Evolutionary conservation across 176 grass and related monocot genomes (phyloP).

Genomic region (Musa acuminata): DNA sequence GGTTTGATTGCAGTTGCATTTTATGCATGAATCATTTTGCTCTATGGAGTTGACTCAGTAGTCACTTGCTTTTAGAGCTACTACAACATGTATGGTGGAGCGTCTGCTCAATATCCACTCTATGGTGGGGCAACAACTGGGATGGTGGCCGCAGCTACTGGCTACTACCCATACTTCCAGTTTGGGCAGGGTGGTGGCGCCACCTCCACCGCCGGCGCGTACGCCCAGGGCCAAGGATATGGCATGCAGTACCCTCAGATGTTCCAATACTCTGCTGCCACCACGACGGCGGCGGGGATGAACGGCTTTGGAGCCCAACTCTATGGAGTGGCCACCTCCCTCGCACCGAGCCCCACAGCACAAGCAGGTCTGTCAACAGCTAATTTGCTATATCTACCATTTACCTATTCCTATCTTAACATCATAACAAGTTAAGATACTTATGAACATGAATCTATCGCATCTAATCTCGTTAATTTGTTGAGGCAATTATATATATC

Average conservation of each 20-base stretch:
- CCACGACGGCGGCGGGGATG: background rate
- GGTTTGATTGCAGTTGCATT: too few relatives aligned
- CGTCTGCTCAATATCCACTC: conserved; percentile 5
- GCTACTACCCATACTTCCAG: conserved; percentile 22
- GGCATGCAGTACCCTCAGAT: conserved; percentile 12
- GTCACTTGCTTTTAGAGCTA: conserved; percentile 3
- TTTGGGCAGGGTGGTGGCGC: background rate
- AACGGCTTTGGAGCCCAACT: background rate
- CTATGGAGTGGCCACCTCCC: conserved; percentile 6
- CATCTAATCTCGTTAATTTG: too few relatives aligned
- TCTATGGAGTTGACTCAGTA: too few relatives aligned
- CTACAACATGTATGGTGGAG: conserved; percentile 18
- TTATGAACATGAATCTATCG: too few relatives aligned
- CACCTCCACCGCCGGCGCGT: background rate
- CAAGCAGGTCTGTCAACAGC: conserved; percentile 16
- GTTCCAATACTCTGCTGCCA: conserved; percentile 1
- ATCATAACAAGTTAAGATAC: too few relatives aligned
- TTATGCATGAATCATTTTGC: too few relatives aligned
- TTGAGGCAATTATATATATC: background rate
- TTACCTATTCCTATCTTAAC: too few relatives aligned
- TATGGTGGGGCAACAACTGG: conserved; percentile 14
- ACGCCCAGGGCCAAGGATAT: conserved; percentile 4
- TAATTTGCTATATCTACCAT: background rate
- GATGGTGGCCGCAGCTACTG: background rate
- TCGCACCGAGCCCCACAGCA: background rate